Evolutionary conservation across 345 rosid species (phyloP).

Genomic region (Populus pruinosa): DNA sequence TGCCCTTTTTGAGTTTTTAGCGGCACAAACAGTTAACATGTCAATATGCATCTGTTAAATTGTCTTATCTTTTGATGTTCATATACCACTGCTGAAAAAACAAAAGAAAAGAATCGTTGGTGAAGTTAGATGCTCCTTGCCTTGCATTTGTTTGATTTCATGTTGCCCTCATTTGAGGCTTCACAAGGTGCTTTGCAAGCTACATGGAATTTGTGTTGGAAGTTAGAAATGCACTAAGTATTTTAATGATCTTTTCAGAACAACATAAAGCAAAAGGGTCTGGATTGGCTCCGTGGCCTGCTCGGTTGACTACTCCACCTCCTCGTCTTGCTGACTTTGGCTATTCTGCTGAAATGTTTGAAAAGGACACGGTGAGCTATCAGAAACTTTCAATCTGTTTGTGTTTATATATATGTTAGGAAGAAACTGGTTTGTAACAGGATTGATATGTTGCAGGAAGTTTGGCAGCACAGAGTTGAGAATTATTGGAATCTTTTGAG

Average conservation of each 20-base stretch:
- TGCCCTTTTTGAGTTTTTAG: background rate
- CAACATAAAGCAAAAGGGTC: constrained; percentile 75
- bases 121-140: background rate
- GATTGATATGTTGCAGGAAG: constrained; percentile 44
- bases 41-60: background rate
- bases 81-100: background rate
- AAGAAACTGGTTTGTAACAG: constrained; percentile 8
- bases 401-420: constrained; percentile 5
- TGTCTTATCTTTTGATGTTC: background rate
- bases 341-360: constrained; percentile 69
- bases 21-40: background rate
- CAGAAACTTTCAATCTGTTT: background rate
- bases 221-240: constrained; percentile 4
- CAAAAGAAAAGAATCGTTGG: background rate
- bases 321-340: constrained; percentile 93
- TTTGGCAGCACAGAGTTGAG: constrained; percentile 71
- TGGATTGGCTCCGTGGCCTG: constrained; percentile 98
- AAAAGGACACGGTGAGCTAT: constrained; percentile 69
- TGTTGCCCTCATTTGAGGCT: background rate
- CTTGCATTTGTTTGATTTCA: background rate
- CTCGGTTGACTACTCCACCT: constrained; percentile 77
- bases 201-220: background rate
- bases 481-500: constrained; percentile 77
- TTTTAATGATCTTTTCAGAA: constrained; percentile 40
- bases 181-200: background rate